Evolutionary conservation across 2,329 filamentous ascomycete species (phyloP).

Genomic region (Teratosphaeria zuluensis): DNA sequence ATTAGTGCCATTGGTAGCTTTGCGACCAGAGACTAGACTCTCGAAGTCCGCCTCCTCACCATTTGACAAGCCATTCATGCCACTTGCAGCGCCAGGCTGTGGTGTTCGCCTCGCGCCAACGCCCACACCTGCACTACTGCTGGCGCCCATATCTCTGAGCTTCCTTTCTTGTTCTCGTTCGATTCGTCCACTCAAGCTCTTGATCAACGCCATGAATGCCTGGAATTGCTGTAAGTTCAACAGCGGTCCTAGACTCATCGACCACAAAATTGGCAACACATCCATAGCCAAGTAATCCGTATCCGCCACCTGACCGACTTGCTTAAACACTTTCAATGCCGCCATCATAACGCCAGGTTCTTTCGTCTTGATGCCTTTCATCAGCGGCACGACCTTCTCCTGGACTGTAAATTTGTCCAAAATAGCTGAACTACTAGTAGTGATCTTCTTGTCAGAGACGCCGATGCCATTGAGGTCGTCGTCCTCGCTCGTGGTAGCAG

Average conservation of each 20-base stretch:
- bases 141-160: conserved; percentile 59
- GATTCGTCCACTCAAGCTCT: conserved; percentile 64
- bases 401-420: conserved; percentile 98
- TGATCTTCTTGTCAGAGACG: conserved; percentile 33
- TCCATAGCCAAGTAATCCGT: conserved; percentile 88
- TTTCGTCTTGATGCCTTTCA: conserved; percentile 93
- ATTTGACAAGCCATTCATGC: conserved; percentile 43
- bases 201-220: conserved; percentile 82
- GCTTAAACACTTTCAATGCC: conserved; percentile 70
- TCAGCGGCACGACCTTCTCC: conserved; percentile 85
- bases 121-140: conserved; percentile 32
- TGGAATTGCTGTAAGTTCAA: conserved; percentile 80
- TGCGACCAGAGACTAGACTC: conserved; percentile 71
- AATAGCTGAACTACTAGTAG: conserved; percentile 49
- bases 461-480: conserved; percentile 69
- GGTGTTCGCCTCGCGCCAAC: not conserved
- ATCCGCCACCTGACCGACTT: conserved; percentile 74
- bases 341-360: conserved; percentile 97
- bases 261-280: conserved; percentile 81
- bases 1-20: conserved; percentile 19
- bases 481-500: conserved; percentile 33
- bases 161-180: conserved; percentile 86
- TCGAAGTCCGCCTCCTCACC: conserved; percentile 72
- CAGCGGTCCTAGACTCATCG: conserved; percentile 80
- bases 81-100: not conserved